These are phyloP conservation scores for Monosporozyma siamensis DNA, from an alignment of 805 yeast species.

Conservation along the genomic window DNA sequence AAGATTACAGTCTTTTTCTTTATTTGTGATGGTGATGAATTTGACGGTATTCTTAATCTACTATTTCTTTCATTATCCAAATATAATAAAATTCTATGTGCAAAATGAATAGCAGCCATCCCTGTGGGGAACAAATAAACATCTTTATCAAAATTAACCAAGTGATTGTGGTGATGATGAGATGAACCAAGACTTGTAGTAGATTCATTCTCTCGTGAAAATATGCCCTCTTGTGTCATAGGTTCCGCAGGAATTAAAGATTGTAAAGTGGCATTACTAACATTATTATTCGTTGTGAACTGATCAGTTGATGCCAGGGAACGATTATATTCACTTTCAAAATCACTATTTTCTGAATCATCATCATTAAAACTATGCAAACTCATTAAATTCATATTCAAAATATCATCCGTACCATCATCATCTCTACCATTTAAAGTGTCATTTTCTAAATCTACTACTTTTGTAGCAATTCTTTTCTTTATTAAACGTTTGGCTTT, in stretches of 20 bases:
- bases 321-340: background rate
- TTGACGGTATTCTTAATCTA: conserved; percentile 4
- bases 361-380: conserved; percentile 1
- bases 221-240: conserved; percentile 10
- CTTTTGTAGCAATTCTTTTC: conserved; percentile 63
- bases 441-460: conserved; percentile 32
- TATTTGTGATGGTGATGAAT: conserved; percentile 13
- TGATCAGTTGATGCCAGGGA: background rate
- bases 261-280: conserved; percentile 2
- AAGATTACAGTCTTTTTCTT: conserved; percentile 71
- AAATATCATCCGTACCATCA: background rate
- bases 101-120: conserved; percentile 78
- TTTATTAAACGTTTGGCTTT: conserved; percentile 70
- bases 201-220: background rate
- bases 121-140: conserved; percentile 85
- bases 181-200: background rate
- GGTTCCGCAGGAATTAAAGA: conserved; percentile 27
- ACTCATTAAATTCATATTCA: conserved; percentile 3
- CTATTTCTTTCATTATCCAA: conserved; percentile 26
- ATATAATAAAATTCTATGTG: conserved; percentile 53
- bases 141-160: conserved; percentile 36
- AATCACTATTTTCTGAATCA: conserved; percentile 2
- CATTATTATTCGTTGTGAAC: background rate
- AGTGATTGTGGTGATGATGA: background rate
- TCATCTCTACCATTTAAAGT: conserved; percentile 3